These are phyloP conservation scores for Knoxia roxburghii DNA, from an alignment of 257 asterid genomes.

Conservation along the genomic window DNA sequence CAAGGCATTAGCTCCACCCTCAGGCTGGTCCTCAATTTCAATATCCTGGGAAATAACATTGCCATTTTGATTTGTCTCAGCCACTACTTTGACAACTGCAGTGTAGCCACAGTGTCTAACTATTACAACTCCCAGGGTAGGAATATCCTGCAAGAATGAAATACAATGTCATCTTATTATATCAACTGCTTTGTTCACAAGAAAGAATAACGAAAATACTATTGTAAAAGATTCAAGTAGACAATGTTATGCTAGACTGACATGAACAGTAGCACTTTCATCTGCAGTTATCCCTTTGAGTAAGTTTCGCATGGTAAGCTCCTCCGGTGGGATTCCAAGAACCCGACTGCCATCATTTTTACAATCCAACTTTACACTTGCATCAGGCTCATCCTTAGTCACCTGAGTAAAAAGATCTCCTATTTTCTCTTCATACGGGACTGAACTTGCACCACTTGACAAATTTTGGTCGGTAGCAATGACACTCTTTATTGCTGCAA, in stretches of 20 bases:
- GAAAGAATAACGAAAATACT: background rate
- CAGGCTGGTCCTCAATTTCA: conserved; percentile 64
- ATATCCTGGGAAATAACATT: conserved; percentile 47
- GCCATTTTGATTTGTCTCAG: conserved; percentile 47
- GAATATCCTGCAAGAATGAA: conserved; percentile 49
- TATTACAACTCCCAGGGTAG: conserved; percentile 65
- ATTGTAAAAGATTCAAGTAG: background rate
- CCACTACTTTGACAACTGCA: conserved; percentile 58
- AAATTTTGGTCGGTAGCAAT: conserved; percentile 24
- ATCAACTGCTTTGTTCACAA: conserved; percentile 10
- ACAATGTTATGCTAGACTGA: conserved; percentile 27
- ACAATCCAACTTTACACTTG: conserved; percentile 52
- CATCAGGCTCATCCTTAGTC: conserved; percentile 52
- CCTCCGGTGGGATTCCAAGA: conserved; percentile 51
- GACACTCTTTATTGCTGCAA: conserved; percentile 42
- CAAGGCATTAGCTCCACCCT: conserved; percentile 80
- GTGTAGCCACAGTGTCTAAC: conserved; percentile 67
- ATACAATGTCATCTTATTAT: conserved; percentile 13
- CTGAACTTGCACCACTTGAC: conserved; percentile 19
- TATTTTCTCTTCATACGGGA: conserved; percentile 39
- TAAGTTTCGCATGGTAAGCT: conserved; percentile 56
- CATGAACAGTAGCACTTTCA: conserved; percentile 75
- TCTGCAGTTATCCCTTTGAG: conserved; percentile 85
- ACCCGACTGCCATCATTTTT: conserved; percentile 59
- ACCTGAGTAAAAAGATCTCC: conserved; percentile 54